A percentile compares a stretch with the other conserved stretches of the same genome.
Conservation (phyloP, 2,329 filamentous ascomycete species). For the Fusarium sulawesiense region DNA sequence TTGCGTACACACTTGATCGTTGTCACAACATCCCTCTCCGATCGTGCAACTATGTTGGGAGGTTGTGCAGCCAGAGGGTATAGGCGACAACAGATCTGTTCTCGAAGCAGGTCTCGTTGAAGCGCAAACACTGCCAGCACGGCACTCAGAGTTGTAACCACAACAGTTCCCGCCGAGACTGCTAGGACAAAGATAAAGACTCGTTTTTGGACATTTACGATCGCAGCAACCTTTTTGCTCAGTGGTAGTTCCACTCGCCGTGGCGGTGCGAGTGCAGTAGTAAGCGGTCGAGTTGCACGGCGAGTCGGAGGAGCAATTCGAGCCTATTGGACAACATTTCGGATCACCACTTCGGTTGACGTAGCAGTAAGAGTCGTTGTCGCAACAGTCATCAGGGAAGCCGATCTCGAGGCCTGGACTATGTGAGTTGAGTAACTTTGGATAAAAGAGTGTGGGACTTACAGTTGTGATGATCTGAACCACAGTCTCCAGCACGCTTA, state of each 20-base stretch:
- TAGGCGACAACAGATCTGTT: constrained; percentile 49
- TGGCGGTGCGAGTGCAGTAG: constrained; percentile 49
- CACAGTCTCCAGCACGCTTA: constrained; percentile 47
- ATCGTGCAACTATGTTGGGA: constrained; percentile 58
- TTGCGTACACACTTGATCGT: constrained; percentile 57
- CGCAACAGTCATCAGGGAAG: constrained; percentile 55
- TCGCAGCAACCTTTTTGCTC: constrained; percentile 53
- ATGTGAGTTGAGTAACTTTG: neutral
- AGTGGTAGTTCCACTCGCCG: constrained; percentile 45
- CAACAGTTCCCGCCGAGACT: constrained; percentile 63
- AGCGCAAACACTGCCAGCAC: constrained; percentile 51
- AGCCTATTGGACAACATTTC: constrained; percentile 58
- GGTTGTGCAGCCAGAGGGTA: constrained; percentile 58
- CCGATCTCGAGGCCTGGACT: constrained; percentile 57
- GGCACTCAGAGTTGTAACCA: constrained; percentile 57
- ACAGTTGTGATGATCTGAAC: constrained; percentile 49
- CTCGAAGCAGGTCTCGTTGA: constrained; percentile 43
- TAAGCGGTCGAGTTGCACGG: constrained; percentile 51
- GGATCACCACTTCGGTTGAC: constrained; percentile 50
- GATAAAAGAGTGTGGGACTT: constrained; percentile 25
- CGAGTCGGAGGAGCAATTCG: constrained; percentile 54
- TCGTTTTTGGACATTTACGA: constrained; percentile 55
- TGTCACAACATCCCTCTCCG: constrained; percentile 63
- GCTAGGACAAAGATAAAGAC: constrained; percentile 58
- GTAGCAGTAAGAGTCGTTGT: constrained; percentile 60